Base-by-base conservation (phyloP, 495 filamentous ascomycete species). In the Aspergillus cavernicola region DNA sequence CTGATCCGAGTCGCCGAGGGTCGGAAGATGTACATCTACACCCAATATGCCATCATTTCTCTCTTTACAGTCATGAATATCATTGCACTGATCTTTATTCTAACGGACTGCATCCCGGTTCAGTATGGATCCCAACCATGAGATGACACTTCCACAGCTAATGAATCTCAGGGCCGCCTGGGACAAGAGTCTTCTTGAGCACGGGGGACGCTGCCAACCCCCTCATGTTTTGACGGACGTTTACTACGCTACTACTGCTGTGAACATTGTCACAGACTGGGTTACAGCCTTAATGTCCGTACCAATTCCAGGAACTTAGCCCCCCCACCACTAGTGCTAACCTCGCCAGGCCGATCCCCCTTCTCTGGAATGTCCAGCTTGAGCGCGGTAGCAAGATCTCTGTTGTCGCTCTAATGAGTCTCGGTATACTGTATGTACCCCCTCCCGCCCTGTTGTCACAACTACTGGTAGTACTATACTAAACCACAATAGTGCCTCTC, bases 301-400 rank as follows among this genome's bases (percentile, higher is more conserved):
- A n/a, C 28, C 43, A 31, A 4, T 6, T 24, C 12, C 22, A 16
- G 3, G 33, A 20, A 3, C 8, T 28, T 3, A n/a, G 26, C 28
- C 18, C 37, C 6, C 16, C 11, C 12, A 40, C 11, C 6, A 29
- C 37, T 22, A n/a, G 2, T 4, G 10, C 39, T 53, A 45, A 52
- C 39, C n/a, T 11, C 8, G 69, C 67, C 31, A 59, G 57, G 26
- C 78, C 78, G 1, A 73, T 77, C 56, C 53, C 75, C 12, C 63
- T 81, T 10, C 64, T 80, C 7, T 77, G 73, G 73, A 70, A 72
- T 2, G 62, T 79, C 18, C 67, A 80, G 31, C 75, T 81, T 56
- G 63, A 66, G 29, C 60, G 55, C 37, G 64, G 64, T 32, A 76
- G 74, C 24, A 79, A 80, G 48, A 59, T 73, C 38, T 71, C 69